Conservation (phyloP, 305 asterid genomes). For the Petunia hybrid region DNA sequence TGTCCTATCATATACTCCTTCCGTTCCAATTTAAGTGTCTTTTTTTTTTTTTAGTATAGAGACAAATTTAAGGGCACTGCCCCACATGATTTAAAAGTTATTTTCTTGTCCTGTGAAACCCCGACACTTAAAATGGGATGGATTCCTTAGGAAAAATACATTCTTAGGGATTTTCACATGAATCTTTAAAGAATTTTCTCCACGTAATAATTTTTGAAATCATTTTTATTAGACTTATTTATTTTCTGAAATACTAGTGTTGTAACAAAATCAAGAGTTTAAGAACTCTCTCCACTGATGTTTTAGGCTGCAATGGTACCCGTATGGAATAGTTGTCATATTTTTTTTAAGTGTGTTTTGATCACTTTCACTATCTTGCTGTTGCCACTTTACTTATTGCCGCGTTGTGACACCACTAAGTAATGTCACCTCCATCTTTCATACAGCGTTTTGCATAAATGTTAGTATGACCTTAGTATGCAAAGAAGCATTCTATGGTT, state of each 20-base stretch:
- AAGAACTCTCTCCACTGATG: not conserved
- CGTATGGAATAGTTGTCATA: not conserved
- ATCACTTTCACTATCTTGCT: not conserved
- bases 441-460: not conserved
- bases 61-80: too few species aligned
- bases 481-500: too few species aligned
- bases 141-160: too few species aligned
- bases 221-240: not conserved
- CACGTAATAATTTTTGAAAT: not conserved
- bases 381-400: constrained; percentile 2
- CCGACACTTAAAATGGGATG: too few species aligned
- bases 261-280: not conserved
- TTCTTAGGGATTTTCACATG: too few species aligned
- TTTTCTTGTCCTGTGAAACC: too few species aligned
- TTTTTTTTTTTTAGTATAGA: too few species aligned
- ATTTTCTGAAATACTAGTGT: not conserved
- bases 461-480: not conserved
- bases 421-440: not conserved
- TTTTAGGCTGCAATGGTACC: not conserved
- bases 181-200: not conserved
- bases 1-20: too few species aligned
- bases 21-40: too few species aligned
- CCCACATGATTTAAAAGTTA: too few species aligned
- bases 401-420: not conserved
- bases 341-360: not conserved